Base-by-base conservation (phyloP, 148 eudicot genomes). In the Diospyros kaki region DNA sequence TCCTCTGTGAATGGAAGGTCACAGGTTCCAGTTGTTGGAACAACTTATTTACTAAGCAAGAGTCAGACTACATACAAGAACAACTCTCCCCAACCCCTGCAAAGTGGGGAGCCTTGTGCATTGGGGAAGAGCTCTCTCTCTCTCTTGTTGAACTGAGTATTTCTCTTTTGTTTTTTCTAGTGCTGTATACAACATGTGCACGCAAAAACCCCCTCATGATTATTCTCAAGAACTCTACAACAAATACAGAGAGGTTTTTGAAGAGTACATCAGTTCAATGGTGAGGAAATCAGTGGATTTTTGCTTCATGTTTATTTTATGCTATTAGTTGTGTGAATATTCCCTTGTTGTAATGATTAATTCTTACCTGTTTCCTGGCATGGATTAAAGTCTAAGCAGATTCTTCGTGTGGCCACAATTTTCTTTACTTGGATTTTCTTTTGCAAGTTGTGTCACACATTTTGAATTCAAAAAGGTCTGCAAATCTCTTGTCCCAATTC, bases 171-270 rank as follows among this genome's bases (percentile, higher is more conserved):
- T 55, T 42, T 7, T 15, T 73, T 77, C 18, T 75, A 82, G 84
- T 41, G 78, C 79, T 42, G 69, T 84, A 60, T 81, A 79, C 64
- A 65, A 79, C 64, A 78, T 84, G 87, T 84, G 87, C 73, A 81
- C 84, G 28, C 84, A 84, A 64, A 81, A 84, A 58, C 82, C 81
- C 46, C 84, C 87, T 59, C 73, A 81, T 45, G 82, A 84, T 68
- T 84, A 84, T 66, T 81, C 84, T 59, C 80, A 78, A 67, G 78
- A 69, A 68, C 74, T 84, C 9, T 84, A 84, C 48, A 82, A 84
- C 12, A 76, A 77, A 71, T 83, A 83, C 64, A 80, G 74, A 72
- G 81, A 70, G 15, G 78, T 73, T 44, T 74, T 80, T 55, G 79
- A 77, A 59, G 83, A 83, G 0, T 83, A 83, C 75, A 71, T 83